Evolutionary conservation across 2,329 filamentous ascomycete species (phyloP).

Genomic region (Fusarium sp.): DNA sequence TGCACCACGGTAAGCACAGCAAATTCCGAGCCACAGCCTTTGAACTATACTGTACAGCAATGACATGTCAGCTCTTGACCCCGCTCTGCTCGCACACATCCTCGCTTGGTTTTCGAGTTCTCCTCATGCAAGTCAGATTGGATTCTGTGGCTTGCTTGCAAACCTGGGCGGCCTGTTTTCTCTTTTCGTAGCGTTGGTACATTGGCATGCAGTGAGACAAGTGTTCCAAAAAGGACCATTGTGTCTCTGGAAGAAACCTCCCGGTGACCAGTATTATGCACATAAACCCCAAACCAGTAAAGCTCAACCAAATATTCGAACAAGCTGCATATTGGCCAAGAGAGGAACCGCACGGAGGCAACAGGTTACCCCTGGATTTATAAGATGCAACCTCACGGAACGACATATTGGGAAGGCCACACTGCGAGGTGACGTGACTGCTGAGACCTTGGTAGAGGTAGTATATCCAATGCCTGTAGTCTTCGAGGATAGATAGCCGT

Average conservation of each 20-base stretch:
- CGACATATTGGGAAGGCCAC: not conserved
- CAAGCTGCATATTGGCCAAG: conserved; percentile 9
- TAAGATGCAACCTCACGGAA: conserved; percentile 6
- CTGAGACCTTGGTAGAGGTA: not conserved
- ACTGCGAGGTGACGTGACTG: not conserved
- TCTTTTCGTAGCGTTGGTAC: not conserved
- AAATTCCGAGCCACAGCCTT: conserved; percentile 1
- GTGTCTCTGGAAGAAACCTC: conserved; percentile 1
- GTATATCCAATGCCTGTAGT: not conserved
- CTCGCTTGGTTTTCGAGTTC: conserved; percentile 19
- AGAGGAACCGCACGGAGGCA: not conserved
- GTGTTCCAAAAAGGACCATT: not conserved
- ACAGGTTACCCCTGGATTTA: conserved; percentile 17
- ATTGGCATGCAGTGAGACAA: not conserved
- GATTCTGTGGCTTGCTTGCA: conserved; percentile 6
- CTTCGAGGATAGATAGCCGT: not conserved
- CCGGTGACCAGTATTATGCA: conserved; percentile 28
- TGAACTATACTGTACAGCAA: conserved; percentile 34
- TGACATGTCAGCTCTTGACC: conserved; percentile 34
- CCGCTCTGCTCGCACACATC: conserved; percentile 28
- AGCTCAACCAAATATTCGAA: conserved; percentile 1
- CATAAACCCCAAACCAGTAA: conserved; percentile 23
- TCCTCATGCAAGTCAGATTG: conserved; percentile 34
- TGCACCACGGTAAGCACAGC: not conserved
- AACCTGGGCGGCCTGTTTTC: not conserved